phyloP scores from a whole-genome alignment of 83 land plant genomes.

The Picea abies region DNA sequence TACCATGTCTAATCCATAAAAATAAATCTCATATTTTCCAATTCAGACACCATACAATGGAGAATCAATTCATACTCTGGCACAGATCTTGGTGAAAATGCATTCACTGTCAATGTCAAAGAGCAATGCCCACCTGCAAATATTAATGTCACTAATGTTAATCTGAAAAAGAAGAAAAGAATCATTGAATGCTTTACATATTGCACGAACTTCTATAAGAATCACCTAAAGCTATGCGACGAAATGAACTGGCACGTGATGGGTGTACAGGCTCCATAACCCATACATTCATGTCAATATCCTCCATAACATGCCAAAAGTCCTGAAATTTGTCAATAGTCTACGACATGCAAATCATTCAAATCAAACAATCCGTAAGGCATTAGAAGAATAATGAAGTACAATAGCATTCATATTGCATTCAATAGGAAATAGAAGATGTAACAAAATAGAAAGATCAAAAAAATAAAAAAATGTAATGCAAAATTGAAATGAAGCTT shows the following conservation, averaged over 20 bases:
- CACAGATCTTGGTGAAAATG: slow-evolving; percentile 23
- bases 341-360: slow-evolving; percentile 1
- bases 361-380: no score
- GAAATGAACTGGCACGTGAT: slow-evolving; percentile 25
- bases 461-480: no score
- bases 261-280: slow-evolving; percentile 27
- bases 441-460: no score
- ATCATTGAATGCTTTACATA: neutral
- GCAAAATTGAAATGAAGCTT: no score
- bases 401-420: no score
- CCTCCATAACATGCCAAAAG: slow-evolving; percentile 33
- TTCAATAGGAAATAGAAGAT: no score
- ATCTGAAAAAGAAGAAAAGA: neutral
- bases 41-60: neutral
- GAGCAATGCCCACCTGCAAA: slow-evolving; percentile 29
- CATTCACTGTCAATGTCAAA: slow-evolving; percentile 23
- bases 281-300: slow-evolving; percentile 27
- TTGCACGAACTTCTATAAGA: neutral
- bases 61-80: slow-evolving; percentile 21
- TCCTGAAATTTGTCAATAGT: slow-evolving; percentile 22
- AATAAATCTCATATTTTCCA: neutral
- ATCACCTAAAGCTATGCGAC: slow-evolving; percentile 28
- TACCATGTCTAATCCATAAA: neutral
- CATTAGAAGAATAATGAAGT: no score
- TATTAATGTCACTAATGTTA: slow-evolving; percentile 1